phyloP scores from a whole-genome alignment of 2,329 filamentous ascomycete species.

The Domatiomyces catenatus region DNA sequence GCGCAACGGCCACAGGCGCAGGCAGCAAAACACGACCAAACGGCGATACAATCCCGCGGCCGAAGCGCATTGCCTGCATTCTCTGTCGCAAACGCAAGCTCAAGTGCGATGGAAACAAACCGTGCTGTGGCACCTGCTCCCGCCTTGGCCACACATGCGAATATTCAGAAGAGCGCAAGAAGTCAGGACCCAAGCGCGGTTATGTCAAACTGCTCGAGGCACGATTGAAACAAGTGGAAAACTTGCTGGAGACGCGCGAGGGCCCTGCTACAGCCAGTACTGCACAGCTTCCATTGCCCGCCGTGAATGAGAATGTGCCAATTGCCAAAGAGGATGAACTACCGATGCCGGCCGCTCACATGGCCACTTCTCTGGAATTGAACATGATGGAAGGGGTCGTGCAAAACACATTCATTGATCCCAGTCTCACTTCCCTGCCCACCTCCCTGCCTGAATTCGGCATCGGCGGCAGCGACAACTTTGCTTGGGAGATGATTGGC shows the following conservation, averaged over 20 bases:
- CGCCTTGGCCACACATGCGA: constrained; percentile 74
- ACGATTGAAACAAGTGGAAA: constrained; percentile 39
- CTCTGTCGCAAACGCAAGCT: constrained; percentile 57
- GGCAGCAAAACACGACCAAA: background rate
- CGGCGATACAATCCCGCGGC: constrained; percentile 44
- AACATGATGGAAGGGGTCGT: constrained; percentile 8
- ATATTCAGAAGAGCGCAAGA: constrained; percentile 83
- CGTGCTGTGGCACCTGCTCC: constrained; percentile 76
- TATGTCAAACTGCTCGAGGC: constrained; percentile 92
- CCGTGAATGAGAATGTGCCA: background rate
- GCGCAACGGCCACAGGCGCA: background rate
- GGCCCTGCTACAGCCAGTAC: background rate
- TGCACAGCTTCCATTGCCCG: background rate
- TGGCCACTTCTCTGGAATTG: background rate
- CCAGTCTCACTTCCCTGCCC: constrained; percentile 7
- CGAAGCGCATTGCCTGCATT: constrained; percentile 90
- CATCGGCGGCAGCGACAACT: constrained; percentile 25
- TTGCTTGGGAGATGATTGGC: constrained; percentile 74
- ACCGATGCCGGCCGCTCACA: background rate
- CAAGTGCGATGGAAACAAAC: constrained; percentile 66
- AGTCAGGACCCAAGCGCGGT: constrained; percentile 85
- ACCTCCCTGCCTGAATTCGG: constrained; percentile 13
- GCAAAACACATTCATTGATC: constrained; percentile 9
- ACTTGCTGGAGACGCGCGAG: constrained; percentile 14
- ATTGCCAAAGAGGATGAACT: background rate